Conservation (phyloP, 805 yeast species). For the Scheffersomyces amazonensis region DNA sequence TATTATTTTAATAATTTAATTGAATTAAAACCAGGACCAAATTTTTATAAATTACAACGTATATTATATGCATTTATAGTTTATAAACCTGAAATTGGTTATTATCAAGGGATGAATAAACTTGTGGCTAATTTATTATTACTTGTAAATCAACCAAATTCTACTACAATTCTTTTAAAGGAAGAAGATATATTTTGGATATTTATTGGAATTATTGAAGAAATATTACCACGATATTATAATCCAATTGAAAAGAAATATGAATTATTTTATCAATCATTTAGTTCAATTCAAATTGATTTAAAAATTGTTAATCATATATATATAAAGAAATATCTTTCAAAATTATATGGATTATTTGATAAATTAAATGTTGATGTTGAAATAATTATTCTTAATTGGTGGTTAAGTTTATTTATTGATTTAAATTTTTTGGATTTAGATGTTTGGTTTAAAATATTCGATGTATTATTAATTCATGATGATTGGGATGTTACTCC, state of each 20-base stretch:
- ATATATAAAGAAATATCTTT: constrained; percentile 35
- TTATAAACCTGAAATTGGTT: constrained; percentile 48
- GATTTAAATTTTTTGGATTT: constrained; percentile 43
- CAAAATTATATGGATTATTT: constrained; percentile 38
- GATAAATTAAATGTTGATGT: constrained; percentile 35
- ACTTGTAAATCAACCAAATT: constrained; percentile 19
- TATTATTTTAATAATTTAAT: constrained; percentile 40
- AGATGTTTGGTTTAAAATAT: constrained; percentile 49
- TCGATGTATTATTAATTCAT: constrained; percentile 43
- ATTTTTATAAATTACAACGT: constrained; percentile 43
- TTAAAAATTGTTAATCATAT: constrained; percentile 29
- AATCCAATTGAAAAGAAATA: constrained; percentile 18
- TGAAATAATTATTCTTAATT: constrained; percentile 50
- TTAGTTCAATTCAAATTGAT: constrained; percentile 35
- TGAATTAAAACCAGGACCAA: constrained; percentile 50
- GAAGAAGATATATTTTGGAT: constrained; percentile 55
- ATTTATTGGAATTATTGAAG: constrained; percentile 46
- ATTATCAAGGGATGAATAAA: constrained; percentile 62
- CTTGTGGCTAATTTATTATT: constrained; percentile 51
- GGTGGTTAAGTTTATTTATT: constrained; percentile 57
- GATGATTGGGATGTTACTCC: constrained; percentile 15
- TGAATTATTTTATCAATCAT: constrained; percentile 11
- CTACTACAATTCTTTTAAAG: constrained; percentile 3
- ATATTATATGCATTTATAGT: constrained; percentile 49
- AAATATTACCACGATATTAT: constrained; percentile 46